Evolutionary conservation across 2,329 filamentous ascomycete species (phyloP).

Genomic region (Zymoseptoria brevis): DNA sequence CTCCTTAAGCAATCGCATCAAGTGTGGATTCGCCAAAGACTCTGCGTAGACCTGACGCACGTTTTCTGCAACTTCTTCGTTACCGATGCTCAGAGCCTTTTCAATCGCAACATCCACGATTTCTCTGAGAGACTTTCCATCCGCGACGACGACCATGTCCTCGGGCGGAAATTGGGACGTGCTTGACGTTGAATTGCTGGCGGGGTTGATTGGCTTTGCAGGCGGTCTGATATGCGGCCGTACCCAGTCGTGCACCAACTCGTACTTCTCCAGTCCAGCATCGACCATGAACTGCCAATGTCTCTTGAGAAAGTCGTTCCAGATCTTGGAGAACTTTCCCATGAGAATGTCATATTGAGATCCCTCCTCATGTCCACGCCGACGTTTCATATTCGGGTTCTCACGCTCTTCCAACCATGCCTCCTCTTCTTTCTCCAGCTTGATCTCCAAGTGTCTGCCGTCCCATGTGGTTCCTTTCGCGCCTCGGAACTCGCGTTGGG

Average conservation of each 20-base stretch:
- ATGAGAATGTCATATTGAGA: conserved; percentile 15
- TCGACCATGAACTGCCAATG: conserved; percentile 16
- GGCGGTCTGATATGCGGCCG: conserved; percentile 1
- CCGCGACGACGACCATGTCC: background rate
- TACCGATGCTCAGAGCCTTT: conserved; percentile 76
- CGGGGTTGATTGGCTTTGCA: background rate
- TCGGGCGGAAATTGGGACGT: background rate
- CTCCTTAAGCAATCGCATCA: background rate
- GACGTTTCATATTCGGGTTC: conserved; percentile 4
- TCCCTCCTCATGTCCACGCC: conserved; percentile 14
- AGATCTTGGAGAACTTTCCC: conserved; percentile 11
- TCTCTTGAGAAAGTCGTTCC: conserved; percentile 10
- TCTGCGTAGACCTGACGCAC: background rate
- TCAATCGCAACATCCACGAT: background rate
- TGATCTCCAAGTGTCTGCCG: conserved; percentile 9
- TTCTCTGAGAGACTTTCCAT: background rate
- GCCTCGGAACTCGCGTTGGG: conserved; percentile 7
- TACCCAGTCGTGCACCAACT: conserved; percentile 5
- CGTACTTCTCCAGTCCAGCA: conserved; percentile 2
- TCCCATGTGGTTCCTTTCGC: conserved; percentile 8
- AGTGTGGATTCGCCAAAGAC: background rate
- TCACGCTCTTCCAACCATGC: conserved; percentile 11
- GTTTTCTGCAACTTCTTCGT: conserved; percentile 46
- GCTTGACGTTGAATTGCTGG: background rate
- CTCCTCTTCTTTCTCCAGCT: conserved; percentile 10